Evolutionary conservation across 2,329 filamentous ascomycete species (phyloP).

Genomic region (Xylaria sp.): DNA sequence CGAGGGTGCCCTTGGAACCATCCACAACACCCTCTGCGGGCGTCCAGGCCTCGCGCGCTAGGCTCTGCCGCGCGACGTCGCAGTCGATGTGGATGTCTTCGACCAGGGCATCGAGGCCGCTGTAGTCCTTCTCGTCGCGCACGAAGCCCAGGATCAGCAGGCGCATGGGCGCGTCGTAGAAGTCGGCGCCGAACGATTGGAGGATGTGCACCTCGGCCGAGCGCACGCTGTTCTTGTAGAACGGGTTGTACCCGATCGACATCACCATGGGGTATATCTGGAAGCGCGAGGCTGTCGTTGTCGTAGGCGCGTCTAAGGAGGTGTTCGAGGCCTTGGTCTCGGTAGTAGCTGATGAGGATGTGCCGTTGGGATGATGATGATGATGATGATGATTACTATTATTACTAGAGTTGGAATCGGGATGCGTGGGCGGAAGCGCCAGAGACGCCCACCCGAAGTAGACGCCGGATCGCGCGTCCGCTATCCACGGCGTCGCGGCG

Average conservation of each 20-base stretch:
- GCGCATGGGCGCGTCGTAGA: slow-evolving; percentile 85
- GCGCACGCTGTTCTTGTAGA: slow-evolving; percentile 90
- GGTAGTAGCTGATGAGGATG: too few relatives aligned
- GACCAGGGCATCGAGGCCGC: slow-evolving; percentile 82
- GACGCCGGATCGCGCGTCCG: slow-evolving; percentile 77
- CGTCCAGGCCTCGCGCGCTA: slow-evolving; percentile 73
- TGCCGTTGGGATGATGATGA: slow-evolving; percentile 4
- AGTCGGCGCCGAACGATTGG: slow-evolving; percentile 79
- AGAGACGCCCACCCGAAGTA: slow-evolving; percentile 94
- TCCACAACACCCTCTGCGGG: slow-evolving; percentile 54
- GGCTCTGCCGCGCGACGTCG: slow-evolving; percentile 78
- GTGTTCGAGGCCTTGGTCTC: too few relatives aligned
- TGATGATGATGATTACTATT: neutral
- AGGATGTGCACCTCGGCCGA: slow-evolving; percentile 93
- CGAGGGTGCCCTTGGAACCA: slow-evolving; percentile 47
- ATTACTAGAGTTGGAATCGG: slow-evolving; percentile 49
- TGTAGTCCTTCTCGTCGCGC: slow-evolving; percentile 89
- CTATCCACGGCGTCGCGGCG: slow-evolving; percentile 68
- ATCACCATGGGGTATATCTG: slow-evolving; percentile 86
- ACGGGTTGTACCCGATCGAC: slow-evolving; percentile 96
- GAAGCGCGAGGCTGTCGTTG: slow-evolving; percentile 35
- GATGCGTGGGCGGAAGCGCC: slow-evolving; percentile 63
- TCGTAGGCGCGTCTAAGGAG: too few relatives aligned
- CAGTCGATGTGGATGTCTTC: slow-evolving; percentile 92
- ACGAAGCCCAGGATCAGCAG: slow-evolving; percentile 88